Evolutionary conservation across 345 rosid species (phyloP).

Genomic region (Trapa incisa): DNA sequence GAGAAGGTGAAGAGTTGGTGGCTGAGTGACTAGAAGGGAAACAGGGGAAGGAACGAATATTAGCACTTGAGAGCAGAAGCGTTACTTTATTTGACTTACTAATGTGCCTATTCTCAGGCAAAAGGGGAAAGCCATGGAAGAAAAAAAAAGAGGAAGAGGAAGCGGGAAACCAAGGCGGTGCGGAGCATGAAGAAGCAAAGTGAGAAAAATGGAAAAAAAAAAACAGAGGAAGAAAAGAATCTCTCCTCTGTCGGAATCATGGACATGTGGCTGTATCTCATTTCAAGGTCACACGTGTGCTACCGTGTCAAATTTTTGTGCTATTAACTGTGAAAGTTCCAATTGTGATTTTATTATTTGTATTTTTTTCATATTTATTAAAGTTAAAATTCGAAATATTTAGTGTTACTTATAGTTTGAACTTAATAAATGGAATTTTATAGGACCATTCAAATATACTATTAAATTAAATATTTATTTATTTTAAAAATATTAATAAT

Average conservation of each 20-base stretch:
- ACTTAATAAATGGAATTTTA: too few species aligned
- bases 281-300: too few species aligned
- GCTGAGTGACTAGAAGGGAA: not conserved
- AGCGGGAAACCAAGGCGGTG: not conserved
- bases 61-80: not conserved
- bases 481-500: too few species aligned
- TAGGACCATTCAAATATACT: too few species aligned
- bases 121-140: not conserved
- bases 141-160: not conserved
- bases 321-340: too few species aligned
- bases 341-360: too few species aligned
- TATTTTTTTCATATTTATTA: too few species aligned
- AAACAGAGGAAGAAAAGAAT: constrained; percentile 6
- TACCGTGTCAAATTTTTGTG: too few species aligned
- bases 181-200: not conserved
- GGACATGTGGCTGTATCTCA: too few species aligned
- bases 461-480: too few species aligned
- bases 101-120: not conserved
- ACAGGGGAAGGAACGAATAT: not conserved
- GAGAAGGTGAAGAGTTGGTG: not conserved
- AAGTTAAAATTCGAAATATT: too few species aligned
- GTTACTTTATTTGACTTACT: not conserved
- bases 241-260: not conserved
- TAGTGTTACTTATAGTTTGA: too few species aligned
- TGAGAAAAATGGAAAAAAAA: not conserved